Base-by-base conservation (phyloP, 1,139 yeast genomes). In the Ogataea hybrid region DNA sequence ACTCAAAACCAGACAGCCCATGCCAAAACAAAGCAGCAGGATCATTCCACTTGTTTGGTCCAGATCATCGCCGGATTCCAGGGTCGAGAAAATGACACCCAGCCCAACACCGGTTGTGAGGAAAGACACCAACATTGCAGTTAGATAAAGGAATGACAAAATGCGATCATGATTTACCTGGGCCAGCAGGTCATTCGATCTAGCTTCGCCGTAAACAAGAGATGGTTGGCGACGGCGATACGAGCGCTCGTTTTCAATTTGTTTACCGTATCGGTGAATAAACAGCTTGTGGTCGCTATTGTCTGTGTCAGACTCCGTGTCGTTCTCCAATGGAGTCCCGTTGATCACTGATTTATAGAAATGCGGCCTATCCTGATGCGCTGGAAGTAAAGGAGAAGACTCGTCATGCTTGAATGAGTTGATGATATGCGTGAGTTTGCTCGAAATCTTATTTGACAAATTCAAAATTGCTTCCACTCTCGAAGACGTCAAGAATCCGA, bases 21-120 rank as follows among this genome's bases (percentile, higher is more conserved):
- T 42, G 11, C 62, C 60, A 42, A 63, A 55, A 12, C 49, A 37
- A n/a, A 58, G 29, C 14, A 61, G 32, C 15, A 70, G 44, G 4
- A 71, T 32, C 45, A 69, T 49, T 11, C 73, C 42, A 23, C 41
- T 33, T 48, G 37, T 30, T 51, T 52, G 43, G 49, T 56, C 44
- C 49, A 37, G 16, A 43, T 41, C 16, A 53, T 31, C 27, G n/a
- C 34, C 33, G 3, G 46, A 28, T 15, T 29, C 18, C 6, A 47
- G 32, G 2, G 62, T 47, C 10, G 62, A 59, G 30, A 53, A 56
- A 7, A 74, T 63, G 25, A 73, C 70, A 1, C 79, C 77, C 20
- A 75, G 57, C 2, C 77, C 66, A 21, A 75, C 63, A 5, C 74
- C 73, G 2, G 75, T 65, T n/a, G 71, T 65, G 4, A 77, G 54